A percentile compares a stretch with the other conserved stretches of the same genome.
phyloP scores from a whole-genome alignment of 2,329 filamentous ascomycete genomes.

The Trichoderma cornu-damae region DNA sequence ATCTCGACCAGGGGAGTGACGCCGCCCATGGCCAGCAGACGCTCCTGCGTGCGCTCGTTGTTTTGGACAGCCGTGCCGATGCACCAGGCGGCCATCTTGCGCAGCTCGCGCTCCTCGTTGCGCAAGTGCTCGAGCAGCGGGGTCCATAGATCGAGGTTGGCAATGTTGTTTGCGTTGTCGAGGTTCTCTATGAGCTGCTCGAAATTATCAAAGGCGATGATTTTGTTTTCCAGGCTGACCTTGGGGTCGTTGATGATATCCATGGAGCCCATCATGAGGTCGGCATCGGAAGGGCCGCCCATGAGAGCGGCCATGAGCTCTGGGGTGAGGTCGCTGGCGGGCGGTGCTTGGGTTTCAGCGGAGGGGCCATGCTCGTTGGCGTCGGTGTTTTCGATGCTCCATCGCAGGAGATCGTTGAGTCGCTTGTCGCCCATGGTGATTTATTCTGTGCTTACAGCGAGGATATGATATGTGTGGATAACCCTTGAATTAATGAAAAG shows the following conservation, averaged over 20 bases:
- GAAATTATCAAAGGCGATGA: conserved; percentile 89
- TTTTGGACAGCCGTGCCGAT: conserved; percentile 94
- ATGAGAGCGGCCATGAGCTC: conserved; percentile 70
- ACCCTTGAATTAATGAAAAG: conserved; percentile 2
- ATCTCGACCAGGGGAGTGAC: conserved; percentile 65
- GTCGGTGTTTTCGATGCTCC: conserved; percentile 55
- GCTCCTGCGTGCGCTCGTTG: conserved; percentile 80
- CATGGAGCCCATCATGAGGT: conserved; percentile 86
- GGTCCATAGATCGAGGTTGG: conserved; percentile 71
- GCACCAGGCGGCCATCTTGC: conserved; percentile 90
- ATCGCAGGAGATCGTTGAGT: conserved; percentile 75
- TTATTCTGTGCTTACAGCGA: conserved; percentile 32
- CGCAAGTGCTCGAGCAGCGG: conserved; percentile 68
- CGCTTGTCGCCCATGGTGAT: conserved; percentile 39
- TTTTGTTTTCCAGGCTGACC: conserved; percentile 66
- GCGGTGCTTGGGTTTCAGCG: conserved; percentile 30
- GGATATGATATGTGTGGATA: conserved; percentile 19
- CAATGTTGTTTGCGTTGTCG: conserved; percentile 96
- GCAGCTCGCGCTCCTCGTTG: conserved; percentile 64
- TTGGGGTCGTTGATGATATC: conserved; percentile 62
- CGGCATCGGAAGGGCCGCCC: conserved; percentile 81
- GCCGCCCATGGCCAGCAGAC: conserved; percentile 57
- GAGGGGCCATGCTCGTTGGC: conserved; percentile 28
- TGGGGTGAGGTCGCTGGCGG: conserved; percentile 51
- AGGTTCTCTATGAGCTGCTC: conserved; percentile 87